Conservation (phyloP, 139 green algal genomes). For the Choricystis sp. region DNA sequence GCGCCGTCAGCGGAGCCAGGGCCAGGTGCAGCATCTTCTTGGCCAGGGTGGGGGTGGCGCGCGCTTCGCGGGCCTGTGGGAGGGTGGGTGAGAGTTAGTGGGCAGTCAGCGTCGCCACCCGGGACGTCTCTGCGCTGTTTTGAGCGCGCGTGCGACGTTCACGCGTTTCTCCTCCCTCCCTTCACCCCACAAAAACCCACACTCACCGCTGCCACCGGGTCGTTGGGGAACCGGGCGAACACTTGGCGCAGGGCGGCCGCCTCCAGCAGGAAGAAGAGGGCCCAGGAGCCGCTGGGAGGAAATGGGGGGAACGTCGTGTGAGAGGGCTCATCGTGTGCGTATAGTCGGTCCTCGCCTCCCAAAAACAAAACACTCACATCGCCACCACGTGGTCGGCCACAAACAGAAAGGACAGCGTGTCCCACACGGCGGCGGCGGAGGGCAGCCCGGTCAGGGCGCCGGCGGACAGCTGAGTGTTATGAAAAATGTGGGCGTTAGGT, state of each 20-base stretch:
- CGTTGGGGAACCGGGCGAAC: conserved; percentile 21
- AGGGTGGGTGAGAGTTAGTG: neutral
- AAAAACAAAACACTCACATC: conserved; percentile 18
- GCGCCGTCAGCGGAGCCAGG: neutral
- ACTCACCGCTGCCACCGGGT: conserved; percentile 8
- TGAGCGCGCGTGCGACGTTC: no score
- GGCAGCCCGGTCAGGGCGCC: no score
- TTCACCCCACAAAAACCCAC: neutral
- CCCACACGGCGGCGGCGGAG: neutral
- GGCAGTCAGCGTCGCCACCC: neutral
- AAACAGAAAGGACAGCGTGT: neutral
- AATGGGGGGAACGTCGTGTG: neutral
- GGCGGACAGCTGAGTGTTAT: no score
- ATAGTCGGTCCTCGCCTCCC: no score
- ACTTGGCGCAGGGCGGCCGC: conserved; percentile 31
- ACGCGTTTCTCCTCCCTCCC: neutral
- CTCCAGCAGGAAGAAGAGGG: conserved; percentile 42
- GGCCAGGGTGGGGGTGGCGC: neutral
- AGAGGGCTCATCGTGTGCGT: neutral
- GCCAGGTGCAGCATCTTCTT: neutral
- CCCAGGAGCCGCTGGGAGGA: conserved; percentile 27
- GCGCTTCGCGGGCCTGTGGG: neutral
- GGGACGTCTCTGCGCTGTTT: no score
- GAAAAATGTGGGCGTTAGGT: no score
- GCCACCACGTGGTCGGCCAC: conserved; percentile 37